Evolutionary conservation across 805 yeast species (phyloP), one percentile per base, ranked within the genome.

Genomic region (Metschnikowia arizonensis): DNA sequence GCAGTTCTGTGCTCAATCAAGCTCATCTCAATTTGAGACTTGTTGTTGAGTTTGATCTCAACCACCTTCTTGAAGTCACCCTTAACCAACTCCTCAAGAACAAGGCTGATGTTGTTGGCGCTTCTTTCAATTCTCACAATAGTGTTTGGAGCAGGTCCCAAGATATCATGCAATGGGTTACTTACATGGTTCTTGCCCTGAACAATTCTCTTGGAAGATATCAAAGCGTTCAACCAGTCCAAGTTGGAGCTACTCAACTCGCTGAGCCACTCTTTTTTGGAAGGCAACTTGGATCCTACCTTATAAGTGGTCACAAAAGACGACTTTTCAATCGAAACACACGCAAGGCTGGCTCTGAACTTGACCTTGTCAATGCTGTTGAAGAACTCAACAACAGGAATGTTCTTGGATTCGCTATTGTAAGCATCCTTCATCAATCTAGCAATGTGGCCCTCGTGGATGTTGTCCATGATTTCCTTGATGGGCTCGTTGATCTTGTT

Each of bases 201-300:
- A 48, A 89, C 93, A 61, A 88, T 74, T 64, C 87, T 82, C 45
- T 80, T 76, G 54, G 91, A 76, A 19, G 90, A 73, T 53, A 93
- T 73, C 66, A 93, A 81, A 26, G 98, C 97, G 58, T 84, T 85
- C 70, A 95, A 81, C 99, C 99, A 93, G 65, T 78, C 80, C 60
- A 79, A 79, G 49, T 74, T 62, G 43, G 76, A 62, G 52, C 98
- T 98, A 46, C 96, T 96, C 56, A 93, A 74, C 48, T 83, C 71
- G 44, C 80, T 70, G 60, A 86, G 80, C 99, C 99, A 93, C 44
- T 71, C 70, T 14, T 51, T 47, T 36, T 59, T 50, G 5, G 54
- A 53, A 31, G 73, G 73, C 41, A 64, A 49, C 32, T 47, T 40
- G 35, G 69, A 58, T 15, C 73, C 73, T 53, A 74, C 62, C 33